These are phyloP conservation scores for Cercospora zeina DNA, from an alignment of 2,329 filamentous ascomycete species.

Conservation along the genomic window DNA sequence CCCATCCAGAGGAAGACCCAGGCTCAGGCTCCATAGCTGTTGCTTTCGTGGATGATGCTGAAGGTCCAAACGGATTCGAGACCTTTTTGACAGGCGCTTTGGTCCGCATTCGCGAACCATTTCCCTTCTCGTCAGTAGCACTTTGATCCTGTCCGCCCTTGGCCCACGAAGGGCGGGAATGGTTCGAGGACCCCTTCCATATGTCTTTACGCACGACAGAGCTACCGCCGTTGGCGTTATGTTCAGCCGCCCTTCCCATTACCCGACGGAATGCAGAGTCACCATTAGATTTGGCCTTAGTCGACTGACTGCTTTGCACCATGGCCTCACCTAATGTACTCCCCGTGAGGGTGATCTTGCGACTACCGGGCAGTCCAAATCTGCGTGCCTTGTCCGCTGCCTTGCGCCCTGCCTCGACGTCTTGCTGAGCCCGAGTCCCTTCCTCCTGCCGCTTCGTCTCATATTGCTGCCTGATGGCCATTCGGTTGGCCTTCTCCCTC, in stretches of 20 bases:
- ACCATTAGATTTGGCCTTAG: neutral
- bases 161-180: neutral
- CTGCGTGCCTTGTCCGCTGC: too few species aligned
- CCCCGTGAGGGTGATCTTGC: neutral
- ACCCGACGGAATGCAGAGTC: neutral
- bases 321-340: constrained; percentile 5
- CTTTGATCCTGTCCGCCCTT: too few species aligned
- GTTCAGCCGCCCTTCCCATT: neutral
- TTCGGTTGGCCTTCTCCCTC: constrained; percentile 27
- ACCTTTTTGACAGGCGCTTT: constrained; percentile 5
- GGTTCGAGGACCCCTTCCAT: too few species aligned
- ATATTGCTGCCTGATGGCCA: constrained; percentile 17
- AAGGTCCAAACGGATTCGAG: constrained; percentile 16
- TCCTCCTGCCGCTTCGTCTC: constrained; percentile 18
- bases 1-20: constrained; percentile 15
- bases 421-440: constrained; percentile 7
- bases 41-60: neutral
- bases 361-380: neutral
- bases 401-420: neutral
- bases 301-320: neutral
- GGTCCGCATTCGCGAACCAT: neutral
- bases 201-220: too few species aligned
- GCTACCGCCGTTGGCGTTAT: too few species aligned
- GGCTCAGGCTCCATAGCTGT: neutral
- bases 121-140: too few species aligned